These are phyloP conservation scores for Ceratocystiopsis brevicomis DNA, from an alignment of 2,329 filamentous ascomycete species.

Conservation along the genomic window DNA sequence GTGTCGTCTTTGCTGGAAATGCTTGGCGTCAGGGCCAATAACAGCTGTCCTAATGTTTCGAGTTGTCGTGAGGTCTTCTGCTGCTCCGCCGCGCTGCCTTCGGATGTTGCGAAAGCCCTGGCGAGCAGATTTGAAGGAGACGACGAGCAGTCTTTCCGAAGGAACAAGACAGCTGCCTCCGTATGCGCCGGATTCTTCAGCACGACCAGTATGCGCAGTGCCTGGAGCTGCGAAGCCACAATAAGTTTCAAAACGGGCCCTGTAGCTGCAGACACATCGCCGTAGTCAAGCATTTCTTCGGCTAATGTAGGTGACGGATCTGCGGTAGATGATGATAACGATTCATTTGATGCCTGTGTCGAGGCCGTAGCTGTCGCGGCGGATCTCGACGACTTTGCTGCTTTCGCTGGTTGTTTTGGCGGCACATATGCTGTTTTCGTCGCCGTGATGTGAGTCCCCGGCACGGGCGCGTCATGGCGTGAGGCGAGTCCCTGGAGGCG, in stretches of 20 bases:
- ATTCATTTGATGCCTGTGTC: constrained; percentile 12
- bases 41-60: constrained; percentile 43
- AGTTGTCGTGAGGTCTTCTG: constrained; percentile 46
- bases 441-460: too few relatives aligned
- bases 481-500: constrained; percentile 27
- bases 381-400: constrained; percentile 19
- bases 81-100: constrained; percentile 20
- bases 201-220: constrained; percentile 42
- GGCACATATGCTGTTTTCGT: constrained; percentile 5
- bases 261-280: constrained; percentile 19
- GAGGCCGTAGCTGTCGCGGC: constrained; percentile 10
- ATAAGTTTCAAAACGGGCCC: constrained; percentile 32
- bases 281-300: constrained; percentile 41
- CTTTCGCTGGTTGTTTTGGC: constrained; percentile 5
- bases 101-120: constrained; percentile 13
- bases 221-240: constrained; percentile 45
- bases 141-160: constrained; percentile 31
- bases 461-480: too few relatives aligned
- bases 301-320: background rate
- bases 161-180: constrained; percentile 34
- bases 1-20: constrained; percentile 44
- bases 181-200: constrained; percentile 39
- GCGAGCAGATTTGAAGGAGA: constrained; percentile 41
- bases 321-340: constrained; percentile 12
- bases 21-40: constrained; percentile 48